Base-by-base conservation (phyloP, 1,139 yeast species). In the Zhuliangozyma parablackwelliae region DNA sequence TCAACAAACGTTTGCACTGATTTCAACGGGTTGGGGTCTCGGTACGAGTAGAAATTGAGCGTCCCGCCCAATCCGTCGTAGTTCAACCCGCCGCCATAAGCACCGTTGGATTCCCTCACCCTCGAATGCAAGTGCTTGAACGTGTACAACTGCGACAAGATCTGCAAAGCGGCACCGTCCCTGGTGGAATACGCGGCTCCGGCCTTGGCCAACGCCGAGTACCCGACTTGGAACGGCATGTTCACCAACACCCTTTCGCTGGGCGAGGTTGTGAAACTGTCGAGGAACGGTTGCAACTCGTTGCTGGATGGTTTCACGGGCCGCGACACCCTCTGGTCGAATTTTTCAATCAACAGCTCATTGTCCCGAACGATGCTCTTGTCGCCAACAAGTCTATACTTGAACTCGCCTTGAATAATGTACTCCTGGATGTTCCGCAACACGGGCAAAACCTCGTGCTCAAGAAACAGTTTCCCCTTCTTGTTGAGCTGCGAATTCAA, bases 31-130 rank as follows among this genome's bases (percentile, higher is more conserved):
- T 87, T 82, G 12, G 98, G 98, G 60, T 92, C 98, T 50, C 98
- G 75, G 63, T 92, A 92, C 0, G 97, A 88, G 61, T 84, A 94
- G 63, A 75, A 89, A 36, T 85, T 77, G 50, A 90, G 75, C 2
- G 82, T 56, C 0, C 97, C 97, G 38, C 86, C 89, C 24, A 88
- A 57, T 0, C 94, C 90, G 53, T 83, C 87, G 56, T 81, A 90
- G 12, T 76, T 68, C 11, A 95, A 84, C 2, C 98, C 98, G 10
- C 96, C 97, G 7, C 98, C 98, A 54, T 92, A 92, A 0, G 98
- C 98, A 38, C 98, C 98, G 43, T 96, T 96, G 51, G 92, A 80
- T 57, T 92, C 98, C 49, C 98, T 78, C 31, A 92, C 81, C 44
- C 89, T 96, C 10, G 88, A 78, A 57, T 92, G 98, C 34, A 94